Evolutionary conservation across 257 asterid genomes (phyloP).

Genomic region (Gentiana dahurica): DNA sequence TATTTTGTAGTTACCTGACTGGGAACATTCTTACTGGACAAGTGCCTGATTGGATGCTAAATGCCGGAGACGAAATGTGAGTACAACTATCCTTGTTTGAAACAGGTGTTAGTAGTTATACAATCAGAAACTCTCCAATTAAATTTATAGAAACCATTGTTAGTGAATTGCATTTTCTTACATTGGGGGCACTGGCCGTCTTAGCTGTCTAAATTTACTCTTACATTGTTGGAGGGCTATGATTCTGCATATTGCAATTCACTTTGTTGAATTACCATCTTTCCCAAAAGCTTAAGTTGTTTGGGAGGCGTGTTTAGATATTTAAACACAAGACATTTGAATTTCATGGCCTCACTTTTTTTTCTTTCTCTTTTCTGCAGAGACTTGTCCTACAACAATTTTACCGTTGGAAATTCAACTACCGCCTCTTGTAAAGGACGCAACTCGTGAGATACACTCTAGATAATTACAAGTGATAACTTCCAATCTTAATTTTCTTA

Average conservation of each 20-base stretch:
- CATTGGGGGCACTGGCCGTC: too few species aligned
- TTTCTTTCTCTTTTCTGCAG: constrained; percentile 22
- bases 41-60: constrained; percentile 43
- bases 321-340: too few species aligned
- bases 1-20: constrained; percentile 38
- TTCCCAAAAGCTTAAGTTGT: too few species aligned
- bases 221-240: too few species aligned
- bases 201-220: too few species aligned
- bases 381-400: constrained; percentile 60
- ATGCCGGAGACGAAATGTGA: constrained; percentile 28
- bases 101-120: neutral
- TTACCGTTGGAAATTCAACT: constrained; percentile 19
- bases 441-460: constrained; percentile 24
- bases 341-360: too few species aligned
- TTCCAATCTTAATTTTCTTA: neutral
- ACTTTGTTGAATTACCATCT: too few species aligned
- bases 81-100: constrained; percentile 1
- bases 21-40: constrained; percentile 47
- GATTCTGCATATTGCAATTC: too few species aligned
- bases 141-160: too few species aligned
- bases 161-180: too few species aligned
- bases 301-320: too few species aligned
- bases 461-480: neutral
- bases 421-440: constrained; percentile 26
- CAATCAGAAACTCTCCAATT: too few species aligned